Evolutionary conservation across 169 alveolate species (phyloP), one percentile per base, ranked within the genome.

Genomic region (Cryptosporidium bovis): DNA sequence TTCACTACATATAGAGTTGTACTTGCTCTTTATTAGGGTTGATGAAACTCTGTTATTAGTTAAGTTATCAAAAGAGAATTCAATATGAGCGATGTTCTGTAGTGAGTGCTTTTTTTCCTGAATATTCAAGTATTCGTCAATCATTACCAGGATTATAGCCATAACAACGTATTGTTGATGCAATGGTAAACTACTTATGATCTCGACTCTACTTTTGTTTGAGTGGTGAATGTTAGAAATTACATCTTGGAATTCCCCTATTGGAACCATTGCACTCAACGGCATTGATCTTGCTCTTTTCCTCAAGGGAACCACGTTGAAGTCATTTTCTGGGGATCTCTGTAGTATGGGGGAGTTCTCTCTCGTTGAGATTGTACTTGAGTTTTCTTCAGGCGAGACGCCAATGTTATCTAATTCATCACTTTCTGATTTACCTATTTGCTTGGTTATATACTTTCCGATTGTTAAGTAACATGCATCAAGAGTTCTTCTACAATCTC

Each of bases 401-500:
- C 58, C 34, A 31, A 16, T 7, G 13, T 3, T 27, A 77, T 77
- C 51, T 24, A 40, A 51, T 15, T 77, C 83, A 12, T 33, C 58
- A 29, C 18, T 33, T 33, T 8, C 16, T 16, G 6, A 2, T 29
- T 55, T 18, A 15, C 51, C 56, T 31, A 18, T 51, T 18, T 31
- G 67, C n/a, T 77, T 71, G 46, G 64, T 46, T 15, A 77, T 4
- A 60, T 27, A 77, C 65, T 77, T 77, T 20, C 87, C 71, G 2
- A 77, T 31, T 10, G 77, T 46, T 40, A 77, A 77, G 29, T 62
- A 40, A 34, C 87, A 77, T 1, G 64, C 87, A 62, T 77, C 87
- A 16, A 77, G 40, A n/a, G 87, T 77, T 56, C 87, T 77, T 33
- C 87, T 77, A 44, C 87, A 77, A 36, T 77, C 87, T 3, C 87